phyloP scores from a whole-genome alignment of 2,329 filamentous ascomycete species.

The Pestalotiopsis fici region DNA sequence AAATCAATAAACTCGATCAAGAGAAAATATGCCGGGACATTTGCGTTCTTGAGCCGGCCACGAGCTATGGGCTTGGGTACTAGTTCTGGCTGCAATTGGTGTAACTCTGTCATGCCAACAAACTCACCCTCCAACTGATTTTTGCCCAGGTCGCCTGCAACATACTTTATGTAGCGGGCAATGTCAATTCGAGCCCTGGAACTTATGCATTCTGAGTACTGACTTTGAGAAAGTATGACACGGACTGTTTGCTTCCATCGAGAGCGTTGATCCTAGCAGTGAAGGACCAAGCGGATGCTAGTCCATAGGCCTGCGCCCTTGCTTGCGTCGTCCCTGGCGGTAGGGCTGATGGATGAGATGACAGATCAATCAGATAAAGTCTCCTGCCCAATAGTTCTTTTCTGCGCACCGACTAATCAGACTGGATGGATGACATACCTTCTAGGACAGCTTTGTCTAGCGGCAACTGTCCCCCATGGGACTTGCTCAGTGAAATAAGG shows the following conservation, averaged over 20 bases:
- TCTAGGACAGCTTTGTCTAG: slow-evolving; percentile 8
- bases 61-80: slow-evolving; percentile 14
- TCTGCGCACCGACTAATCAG: too few relatives aligned
- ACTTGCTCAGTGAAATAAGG: background rate
- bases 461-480: slow-evolving; percentile 4
- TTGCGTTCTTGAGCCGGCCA: slow-evolving; percentile 6
- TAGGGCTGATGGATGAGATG: slow-evolving; percentile 5
- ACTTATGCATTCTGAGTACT: background rate
- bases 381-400: too few relatives aligned
- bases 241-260: background rate
- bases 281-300: slow-evolving; percentile 11
- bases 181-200: background rate
- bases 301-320: slow-evolving; percentile 7
- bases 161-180: slow-evolving; percentile 8
- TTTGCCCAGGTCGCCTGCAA: slow-evolving; percentile 13
- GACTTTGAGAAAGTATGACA: slow-evolving; percentile 2
- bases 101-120: slow-evolving; percentile 14
- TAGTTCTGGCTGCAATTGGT: slow-evolving; percentile 9
- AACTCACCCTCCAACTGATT: slow-evolving; percentile 15
- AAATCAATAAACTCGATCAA: slow-evolving; percentile 16
- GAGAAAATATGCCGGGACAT: slow-evolving; percentile 14
- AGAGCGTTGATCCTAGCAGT: slow-evolving; percentile 15
- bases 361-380: background rate
- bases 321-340: slow-evolving; percentile 3
- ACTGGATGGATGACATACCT: background rate